Percentiles rank a stretch among this genome's conserved stretches.
Evolutionary conservation across 345 rosid genomes (phyloP).

Genomic region (Eucalyptus erythrocorys): DNA sequence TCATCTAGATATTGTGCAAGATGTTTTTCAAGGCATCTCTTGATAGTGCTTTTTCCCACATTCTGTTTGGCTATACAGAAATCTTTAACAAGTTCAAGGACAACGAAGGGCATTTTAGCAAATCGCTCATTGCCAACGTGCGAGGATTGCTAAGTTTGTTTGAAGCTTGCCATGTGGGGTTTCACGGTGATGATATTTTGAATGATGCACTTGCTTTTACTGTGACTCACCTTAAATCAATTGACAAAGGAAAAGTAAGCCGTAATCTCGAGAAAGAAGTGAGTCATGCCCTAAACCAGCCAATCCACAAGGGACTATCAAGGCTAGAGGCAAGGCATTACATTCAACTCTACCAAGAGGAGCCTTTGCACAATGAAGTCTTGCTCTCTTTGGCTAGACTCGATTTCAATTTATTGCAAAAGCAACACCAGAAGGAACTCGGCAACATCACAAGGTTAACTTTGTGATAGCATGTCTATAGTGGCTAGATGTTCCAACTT

Average conservation of each 20-base stretch:
- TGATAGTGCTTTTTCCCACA: background rate
- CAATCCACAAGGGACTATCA: background rate
- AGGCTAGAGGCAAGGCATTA: background rate
- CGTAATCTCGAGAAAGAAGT: background rate
- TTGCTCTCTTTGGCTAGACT: background rate
- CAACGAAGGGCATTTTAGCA: background rate
- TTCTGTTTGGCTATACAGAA: background rate
- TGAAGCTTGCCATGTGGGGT: background rate
- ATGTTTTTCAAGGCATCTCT: background rate
- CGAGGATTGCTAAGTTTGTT: background rate
- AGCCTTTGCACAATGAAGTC: background rate
- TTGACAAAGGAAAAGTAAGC: background rate
- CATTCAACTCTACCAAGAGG: background rate
- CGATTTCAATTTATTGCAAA: background rate
- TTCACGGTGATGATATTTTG: background rate
- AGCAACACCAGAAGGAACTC: background rate
- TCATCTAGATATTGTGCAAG: background rate
- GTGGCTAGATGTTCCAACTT: background rate
- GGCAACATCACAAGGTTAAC: background rate
- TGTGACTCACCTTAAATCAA: background rate
- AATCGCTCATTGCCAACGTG: background rate
- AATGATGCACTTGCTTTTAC: background rate
- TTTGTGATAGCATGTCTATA: background rate
- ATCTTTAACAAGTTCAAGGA: background rate
- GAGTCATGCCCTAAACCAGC: background rate